A percentile compares a stretch with the other conserved stretches of the same genome.
Conservation (phyloP, 768 basidiomycete species). For the Cubamyces lactineus region DNA sequence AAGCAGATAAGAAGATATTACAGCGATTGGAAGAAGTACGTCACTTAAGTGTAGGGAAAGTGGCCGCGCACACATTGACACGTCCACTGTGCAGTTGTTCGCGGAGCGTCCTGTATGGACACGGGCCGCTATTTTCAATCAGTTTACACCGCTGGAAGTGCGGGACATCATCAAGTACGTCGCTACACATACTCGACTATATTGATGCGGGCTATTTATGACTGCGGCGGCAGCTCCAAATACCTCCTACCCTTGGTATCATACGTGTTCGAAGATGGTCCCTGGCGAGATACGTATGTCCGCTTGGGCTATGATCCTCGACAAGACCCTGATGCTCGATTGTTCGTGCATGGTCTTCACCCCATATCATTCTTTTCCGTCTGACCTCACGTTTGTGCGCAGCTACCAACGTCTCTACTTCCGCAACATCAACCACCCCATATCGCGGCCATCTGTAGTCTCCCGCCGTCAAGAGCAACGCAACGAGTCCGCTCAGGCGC, state of each 20-base stretch:
- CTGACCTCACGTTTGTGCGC: not conserved
- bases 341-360: conserved; percentile 53
- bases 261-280: conserved; percentile 92
- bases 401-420: conserved; percentile 95
- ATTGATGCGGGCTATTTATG: not conserved
- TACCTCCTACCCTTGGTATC: conserved; percentile 76
- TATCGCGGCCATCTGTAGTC: conserved; percentile 75
- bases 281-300: conserved; percentile 89
- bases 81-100: conserved; percentile 54
- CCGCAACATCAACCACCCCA: conserved; percentile 83
- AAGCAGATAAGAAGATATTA: conserved; percentile 58
- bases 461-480: conserved; percentile 64
- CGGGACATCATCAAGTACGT: conserved; percentile 77
- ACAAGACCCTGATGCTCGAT: conserved; percentile 66
- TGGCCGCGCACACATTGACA: not conserved
- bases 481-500: conserved; percentile 43
- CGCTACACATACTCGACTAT: not conserved
- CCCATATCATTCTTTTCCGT: not conserved
- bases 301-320: conserved; percentile 91
- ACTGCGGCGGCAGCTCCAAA: conserved; percentile 62
- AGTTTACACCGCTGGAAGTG: conserved; percentile 68
- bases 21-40: conserved; percentile 57
- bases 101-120: conserved; percentile 86
- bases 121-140: conserved; percentile 81
- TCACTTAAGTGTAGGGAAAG: not conserved